These are phyloP conservation scores for Mesotaenium endlicherianum DNA, from an alignment of 139 green algal species.

Conservation along the genomic window DNA sequence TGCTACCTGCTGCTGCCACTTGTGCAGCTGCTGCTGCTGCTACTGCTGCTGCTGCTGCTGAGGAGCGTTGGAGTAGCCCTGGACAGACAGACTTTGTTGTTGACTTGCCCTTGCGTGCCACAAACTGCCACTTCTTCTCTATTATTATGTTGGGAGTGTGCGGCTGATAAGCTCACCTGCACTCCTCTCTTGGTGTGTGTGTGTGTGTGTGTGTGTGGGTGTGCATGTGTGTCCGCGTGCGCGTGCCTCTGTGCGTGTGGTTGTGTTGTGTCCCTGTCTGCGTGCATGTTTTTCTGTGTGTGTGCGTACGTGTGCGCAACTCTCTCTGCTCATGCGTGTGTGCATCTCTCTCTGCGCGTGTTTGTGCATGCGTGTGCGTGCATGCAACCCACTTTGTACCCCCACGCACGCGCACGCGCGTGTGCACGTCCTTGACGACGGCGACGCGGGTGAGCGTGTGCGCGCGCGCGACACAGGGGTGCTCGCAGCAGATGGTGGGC, in stretches of 20 bases:
- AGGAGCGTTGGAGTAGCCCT: background rate
- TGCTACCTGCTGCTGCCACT: background rate
- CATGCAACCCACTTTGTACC: background rate
- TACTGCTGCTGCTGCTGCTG: too few species aligned
- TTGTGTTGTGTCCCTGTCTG: background rate
- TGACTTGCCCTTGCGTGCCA: too few species aligned
- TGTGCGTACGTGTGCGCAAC: too few species aligned
- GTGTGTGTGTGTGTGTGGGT: background rate
- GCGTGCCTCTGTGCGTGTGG: background rate
- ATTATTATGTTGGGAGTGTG: background rate
- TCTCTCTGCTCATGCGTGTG: background rate
- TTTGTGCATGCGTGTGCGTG: background rate
- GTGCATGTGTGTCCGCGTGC: constrained; percentile 1
- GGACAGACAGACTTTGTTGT: too few species aligned
- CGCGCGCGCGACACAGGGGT: background rate
- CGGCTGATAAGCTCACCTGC: background rate
- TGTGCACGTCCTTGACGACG: background rate
- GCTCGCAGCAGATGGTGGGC: constrained; percentile 47
- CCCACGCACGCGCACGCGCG: background rate
- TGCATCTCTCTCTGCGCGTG: background rate
- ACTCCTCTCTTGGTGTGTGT: background rate
- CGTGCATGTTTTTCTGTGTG: background rate
- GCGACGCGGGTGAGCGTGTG: background rate
- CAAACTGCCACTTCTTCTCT: too few species aligned
- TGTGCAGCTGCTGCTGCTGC: background rate